Evolutionary conservation across 2,329 filamentous ascomycete genomes (phyloP), one percentile per base, ranked within the genome.

Genomic region (Coniochaeta ligniaria): DNA sequence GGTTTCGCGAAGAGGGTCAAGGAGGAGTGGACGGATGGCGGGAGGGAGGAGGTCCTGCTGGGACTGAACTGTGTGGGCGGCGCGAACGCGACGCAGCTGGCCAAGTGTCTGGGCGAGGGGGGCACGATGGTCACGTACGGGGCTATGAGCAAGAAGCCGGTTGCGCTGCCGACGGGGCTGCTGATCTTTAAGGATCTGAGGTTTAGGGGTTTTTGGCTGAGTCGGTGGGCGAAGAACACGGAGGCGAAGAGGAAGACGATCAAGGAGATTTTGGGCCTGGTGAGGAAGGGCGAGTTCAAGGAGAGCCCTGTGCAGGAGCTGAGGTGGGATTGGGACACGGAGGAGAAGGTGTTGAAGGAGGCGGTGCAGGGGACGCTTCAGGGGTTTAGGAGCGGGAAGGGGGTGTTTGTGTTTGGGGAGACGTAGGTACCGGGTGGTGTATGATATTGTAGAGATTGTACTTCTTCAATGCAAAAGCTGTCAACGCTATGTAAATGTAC

Each of bases 131-230:
- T 99, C 26, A 96, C 94, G 5, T 99, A 99, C 71, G 95, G 95
- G 28, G 94, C 91, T 58, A 99, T 99, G 95, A 87, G 90, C 36
- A 90, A 90, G 72, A 88, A 96, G 77, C 93, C 94, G 0, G 83
- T 97, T 28, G 81, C 83, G 7, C 76, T 98, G 63, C 92, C 94
- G 0, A 90, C 93, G 0, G 90, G 90, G 0, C 79, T 96, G 66
- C 79, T 98, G 62, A 99, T 99, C 68, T 99, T 99, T 79, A 95
- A 94, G 74, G 87, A 98, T 67, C 81, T 98, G 59, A 82, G 85
- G 58, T 96, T 97, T 70, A 83, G 91, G 63, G 96, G 95, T 5
- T 99, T 98, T 75, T 99, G 95, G 95, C 86, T 98, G 26, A 95
- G 90, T 70, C 86, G 83, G 62, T 98, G 95, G 94, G 91, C 90